Conservation (phyloP, 2,329 filamentous ascomycete genomes). For the Westerdykella sp. region DNA sequence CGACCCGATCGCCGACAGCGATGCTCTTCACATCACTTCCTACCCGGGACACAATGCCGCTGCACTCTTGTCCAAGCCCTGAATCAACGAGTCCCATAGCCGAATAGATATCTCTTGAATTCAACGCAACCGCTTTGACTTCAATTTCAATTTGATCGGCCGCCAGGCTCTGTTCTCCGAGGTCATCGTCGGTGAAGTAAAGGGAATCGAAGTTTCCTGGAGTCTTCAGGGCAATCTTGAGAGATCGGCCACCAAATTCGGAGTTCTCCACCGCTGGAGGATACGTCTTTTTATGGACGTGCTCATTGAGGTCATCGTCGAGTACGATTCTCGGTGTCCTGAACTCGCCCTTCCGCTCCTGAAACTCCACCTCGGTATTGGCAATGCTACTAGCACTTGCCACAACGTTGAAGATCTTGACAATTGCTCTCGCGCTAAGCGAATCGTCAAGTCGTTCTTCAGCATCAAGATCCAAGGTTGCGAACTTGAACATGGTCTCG, state of each 20-base stretch:
- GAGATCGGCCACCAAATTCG: slow-evolving; percentile 10
- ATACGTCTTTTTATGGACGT: slow-evolving; percentile 14
- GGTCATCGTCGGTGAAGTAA: slow-evolving; percentile 14
- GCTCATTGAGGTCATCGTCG: slow-evolving; percentile 17
- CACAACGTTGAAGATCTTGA: slow-evolving; percentile 9
- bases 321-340: slow-evolving; percentile 14
- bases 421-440: slow-evolving; percentile 3
- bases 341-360: slow-evolving; percentile 11
- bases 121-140: slow-evolving; percentile 21
- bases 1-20: slow-evolving; percentile 19
- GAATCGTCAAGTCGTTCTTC: slow-evolving; percentile 4
- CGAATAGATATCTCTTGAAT: slow-evolving; percentile 8
- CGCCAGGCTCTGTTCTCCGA: slow-evolving; percentile 1
- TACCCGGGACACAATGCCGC: slow-evolving; percentile 12
- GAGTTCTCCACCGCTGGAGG: slow-evolving; percentile 15
- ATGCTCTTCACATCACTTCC: slow-evolving; percentile 14
- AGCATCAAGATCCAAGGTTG: slow-evolving; percentile 14
- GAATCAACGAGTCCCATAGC: slow-evolving; percentile 18
- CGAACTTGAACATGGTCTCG: slow-evolving; percentile 11
- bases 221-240: slow-evolving; percentile 9
- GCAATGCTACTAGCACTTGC: slow-evolving; percentile 1
- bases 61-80: slow-evolving; percentile 12
- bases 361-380: slow-evolving; percentile 13
- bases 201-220: slow-evolving; percentile 14
- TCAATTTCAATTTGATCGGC: slow-evolving; percentile 30